A percentile compares a stretch with the other conserved stretches of the same genome.
These are phyloP conservation scores for Areca catechu DNA, from an alignment of 176 grass and related monocot species.

Conservation along the genomic window DNA sequence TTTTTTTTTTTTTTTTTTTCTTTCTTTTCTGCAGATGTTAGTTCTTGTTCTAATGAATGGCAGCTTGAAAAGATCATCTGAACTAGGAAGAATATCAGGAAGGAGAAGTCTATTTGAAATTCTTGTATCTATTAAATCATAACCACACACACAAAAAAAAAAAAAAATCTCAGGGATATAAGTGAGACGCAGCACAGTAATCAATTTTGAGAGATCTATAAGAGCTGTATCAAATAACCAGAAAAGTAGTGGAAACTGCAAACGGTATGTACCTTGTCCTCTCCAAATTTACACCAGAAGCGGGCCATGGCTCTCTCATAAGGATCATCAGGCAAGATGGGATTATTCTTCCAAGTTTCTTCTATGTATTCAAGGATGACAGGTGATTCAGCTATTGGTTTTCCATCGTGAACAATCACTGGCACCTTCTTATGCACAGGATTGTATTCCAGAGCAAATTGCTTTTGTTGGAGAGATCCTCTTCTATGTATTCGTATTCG, in stretches of 20 bases:
- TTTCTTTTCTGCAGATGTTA: no score
- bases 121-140: no score
- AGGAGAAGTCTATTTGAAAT: no score
- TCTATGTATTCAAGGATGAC: slow-evolving; percentile 44
- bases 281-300: slow-evolving; percentile 15
- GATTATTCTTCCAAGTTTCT: slow-evolving; percentile 18
- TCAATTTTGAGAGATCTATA: no score
- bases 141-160: no score
- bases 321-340: slow-evolving; percentile 26
- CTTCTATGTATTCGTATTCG: slow-evolving; percentile 35
- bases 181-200: no score
- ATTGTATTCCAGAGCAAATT: slow-evolving; percentile 23
- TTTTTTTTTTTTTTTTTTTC: no score
- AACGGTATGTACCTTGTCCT: not conserved
- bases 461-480: slow-evolving; percentile 35
- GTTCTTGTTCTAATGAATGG: no score
- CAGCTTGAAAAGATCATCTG: no score
- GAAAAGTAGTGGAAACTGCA: not conserved
- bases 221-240: no score
- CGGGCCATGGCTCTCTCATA: slow-evolving; percentile 27
- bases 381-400: slow-evolving; percentile 25
- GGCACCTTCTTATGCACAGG: slow-evolving; percentile 38
- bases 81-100: no score
- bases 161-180: no score
- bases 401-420: slow-evolving; percentile 27